phyloP scores from a whole-genome alignment of 2,329 filamentous ascomycete species.

The Chrysosporium keratinophilum region DNA sequence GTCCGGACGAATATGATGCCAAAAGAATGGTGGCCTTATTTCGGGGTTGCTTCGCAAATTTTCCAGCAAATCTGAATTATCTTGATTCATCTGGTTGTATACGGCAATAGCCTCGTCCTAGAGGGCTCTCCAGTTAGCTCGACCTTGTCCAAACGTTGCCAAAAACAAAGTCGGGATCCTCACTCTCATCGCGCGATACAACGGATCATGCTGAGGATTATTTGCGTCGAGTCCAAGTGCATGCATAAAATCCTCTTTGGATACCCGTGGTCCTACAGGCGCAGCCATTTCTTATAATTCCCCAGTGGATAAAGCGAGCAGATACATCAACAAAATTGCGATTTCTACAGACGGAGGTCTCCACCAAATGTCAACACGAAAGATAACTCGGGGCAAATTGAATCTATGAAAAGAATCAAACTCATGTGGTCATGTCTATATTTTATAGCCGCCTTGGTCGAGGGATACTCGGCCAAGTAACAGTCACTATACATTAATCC shows the following conservation, averaged over 20 bases:
- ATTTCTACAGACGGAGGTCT: too few species aligned
- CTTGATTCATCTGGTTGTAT: constrained; percentile 35
- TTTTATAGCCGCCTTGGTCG: constrained; percentile 1
- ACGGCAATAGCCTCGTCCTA: constrained; percentile 38
- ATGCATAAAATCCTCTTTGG: constrained; percentile 40
- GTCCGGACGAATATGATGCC: constrained; percentile 39
- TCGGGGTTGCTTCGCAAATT: constrained; percentile 29
- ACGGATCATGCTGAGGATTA: constrained; percentile 36
- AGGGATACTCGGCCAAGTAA: constrained; percentile 2
- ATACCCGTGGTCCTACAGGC: constrained; percentile 34
- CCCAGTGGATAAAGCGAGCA: neutral
- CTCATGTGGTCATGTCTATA: neutral
- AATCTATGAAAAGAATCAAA: neutral
- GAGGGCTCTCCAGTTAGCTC: neutral
- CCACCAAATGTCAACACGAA: too few species aligned
- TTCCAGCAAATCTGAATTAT: constrained; percentile 34
- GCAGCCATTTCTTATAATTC: constrained; percentile 19
- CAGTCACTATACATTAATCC: constrained; percentile 14
- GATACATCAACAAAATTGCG: constrained; percentile 4
- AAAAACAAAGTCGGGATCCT: constrained; percentile 14
- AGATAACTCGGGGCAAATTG: too few species aligned
- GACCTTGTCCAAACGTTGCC: neutral
- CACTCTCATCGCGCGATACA: constrained; percentile 39
- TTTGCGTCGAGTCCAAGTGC: constrained; percentile 34
- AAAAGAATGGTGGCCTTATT: constrained; percentile 36